These are phyloP conservation scores for Clarireedia sp. DNA, from an alignment of 2,329 filamentous ascomycete genomes.

Conservation along the genomic window DNA sequence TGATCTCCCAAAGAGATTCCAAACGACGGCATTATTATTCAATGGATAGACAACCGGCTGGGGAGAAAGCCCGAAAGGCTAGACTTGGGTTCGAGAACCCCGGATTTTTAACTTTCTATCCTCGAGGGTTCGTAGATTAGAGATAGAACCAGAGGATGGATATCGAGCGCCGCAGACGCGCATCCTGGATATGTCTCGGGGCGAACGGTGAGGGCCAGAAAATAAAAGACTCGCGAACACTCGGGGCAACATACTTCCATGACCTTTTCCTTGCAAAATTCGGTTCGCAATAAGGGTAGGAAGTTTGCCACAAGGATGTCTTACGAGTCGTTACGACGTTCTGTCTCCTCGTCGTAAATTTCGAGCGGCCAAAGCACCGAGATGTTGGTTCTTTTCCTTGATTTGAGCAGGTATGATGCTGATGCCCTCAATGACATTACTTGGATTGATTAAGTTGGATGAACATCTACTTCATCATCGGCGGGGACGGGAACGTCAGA, in stretches of 20 bases:
- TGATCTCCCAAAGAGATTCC: no score
- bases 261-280: background rate
- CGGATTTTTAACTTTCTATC: background rate
- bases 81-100: slow-evolving; percentile 3
- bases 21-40: slow-evolving; percentile 3
- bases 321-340: background rate
- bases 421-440: background rate
- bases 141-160: background rate
- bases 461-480: background rate
- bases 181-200: background rate
- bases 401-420: no score
- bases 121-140: slow-evolving; percentile 4
- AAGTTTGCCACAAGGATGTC: slow-evolving; percentile 8
- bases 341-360: background rate
- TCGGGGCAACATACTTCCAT: background rate
- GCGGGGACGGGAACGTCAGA: background rate
- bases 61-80: background rate
- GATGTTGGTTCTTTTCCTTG: no score
- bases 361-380: background rate
- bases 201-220: background rate
- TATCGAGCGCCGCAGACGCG: background rate
- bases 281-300: background rate
- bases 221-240: background rate
- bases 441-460: background rate
- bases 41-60: background rate